Evolutionary conservation across 305 asterid genomes (phyloP), one percentile per base, ranked within the genome.

Genomic region (Fraxinus nigra): DNA sequence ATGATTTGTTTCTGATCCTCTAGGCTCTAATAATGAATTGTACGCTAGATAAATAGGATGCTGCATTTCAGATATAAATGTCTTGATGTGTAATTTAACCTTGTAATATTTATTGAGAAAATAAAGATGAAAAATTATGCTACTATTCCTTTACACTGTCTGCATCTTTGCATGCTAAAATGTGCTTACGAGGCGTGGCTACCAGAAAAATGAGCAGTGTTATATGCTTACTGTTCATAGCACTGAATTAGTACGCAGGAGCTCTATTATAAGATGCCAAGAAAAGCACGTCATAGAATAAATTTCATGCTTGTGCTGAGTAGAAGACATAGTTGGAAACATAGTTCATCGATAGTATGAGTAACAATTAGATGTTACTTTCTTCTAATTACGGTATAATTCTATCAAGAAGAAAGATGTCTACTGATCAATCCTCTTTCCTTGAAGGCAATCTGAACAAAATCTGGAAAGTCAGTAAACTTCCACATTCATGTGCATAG

Each of bases 1-100:
- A 35, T 76, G 18, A 51, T 84, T 65, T 24, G 70, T 77, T 75
- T 63, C 20, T 77, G 75, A 70, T 67, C 80, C 20, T 26, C 67
- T 16, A 14, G 61, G 61, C 22, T 51, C 22, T 14, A 61, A 61
- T 61, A 61, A 61, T 61, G 20, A 30, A 11, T 65, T 65, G n/a
- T 24, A 22, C 35, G 72, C 33, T 65, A 9, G 34, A 22, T 22
- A 24, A 24, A 63, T 26, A 63, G 72, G 72, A 22, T 63, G 33
- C 7, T 10, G 72, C 13, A 7, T 65, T 22, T 65, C 18, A 65
- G 38, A 67, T 13, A 67, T 67, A 67, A 28, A 69, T 13, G 20
- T 5, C 40, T 69, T 30, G 38, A 30, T 4, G 38, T 30, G 75
- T 69, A 28, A 69, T 28, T 69, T 69, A 0, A 69, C 75, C 22